Percentiles rank a stretch among this genome's conserved stretches.
Conservation (phyloP, 441 rosid species). For the Aquilaria agallochum region DNA sequence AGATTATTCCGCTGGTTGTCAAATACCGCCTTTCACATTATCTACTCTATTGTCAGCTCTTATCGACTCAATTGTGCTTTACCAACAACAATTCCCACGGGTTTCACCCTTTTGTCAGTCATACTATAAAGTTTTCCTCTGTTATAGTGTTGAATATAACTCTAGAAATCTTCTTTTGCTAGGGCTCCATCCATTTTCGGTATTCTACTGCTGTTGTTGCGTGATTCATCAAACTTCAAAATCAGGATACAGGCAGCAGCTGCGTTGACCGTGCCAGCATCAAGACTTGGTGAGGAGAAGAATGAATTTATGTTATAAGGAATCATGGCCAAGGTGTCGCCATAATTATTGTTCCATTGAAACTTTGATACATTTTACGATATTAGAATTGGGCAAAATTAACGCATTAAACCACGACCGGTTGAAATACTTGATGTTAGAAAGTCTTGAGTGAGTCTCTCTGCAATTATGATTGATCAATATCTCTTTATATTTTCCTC, state of each 20-base stretch:
- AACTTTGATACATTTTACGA: neutral
- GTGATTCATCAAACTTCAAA: slow-evolving; percentile 92
- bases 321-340: slow-evolving; percentile 5
- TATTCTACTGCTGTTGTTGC: slow-evolving; percentile 67
- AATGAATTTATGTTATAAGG: neutral
- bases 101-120: no score
- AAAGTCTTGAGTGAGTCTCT: slow-evolving; percentile 10
- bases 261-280: slow-evolving; percentile 83
- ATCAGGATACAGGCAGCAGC: slow-evolving; percentile 97
- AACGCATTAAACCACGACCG: neutral
- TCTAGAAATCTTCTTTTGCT: slow-evolving; percentile 17
- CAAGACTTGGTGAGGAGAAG: slow-evolving; percentile 49
- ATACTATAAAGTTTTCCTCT: no score
- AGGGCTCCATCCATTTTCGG: slow-evolving; percentile 95
- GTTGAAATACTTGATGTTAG: slow-evolving; percentile 5
- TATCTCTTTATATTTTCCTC: neutral
- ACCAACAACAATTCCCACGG: no score
- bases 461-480: neutral
- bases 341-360: slow-evolving; percentile 5
- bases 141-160: no score
- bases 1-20: no score
- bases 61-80: no score
- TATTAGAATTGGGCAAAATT: neutral
- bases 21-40: no score
- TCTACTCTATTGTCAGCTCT: no score